Percentiles rank a stretch among this genome's conserved stretches.
Evolutionary conservation across 345 rosid genomes (phyloP).

Genomic region (Linum usitatissimum): DNA sequence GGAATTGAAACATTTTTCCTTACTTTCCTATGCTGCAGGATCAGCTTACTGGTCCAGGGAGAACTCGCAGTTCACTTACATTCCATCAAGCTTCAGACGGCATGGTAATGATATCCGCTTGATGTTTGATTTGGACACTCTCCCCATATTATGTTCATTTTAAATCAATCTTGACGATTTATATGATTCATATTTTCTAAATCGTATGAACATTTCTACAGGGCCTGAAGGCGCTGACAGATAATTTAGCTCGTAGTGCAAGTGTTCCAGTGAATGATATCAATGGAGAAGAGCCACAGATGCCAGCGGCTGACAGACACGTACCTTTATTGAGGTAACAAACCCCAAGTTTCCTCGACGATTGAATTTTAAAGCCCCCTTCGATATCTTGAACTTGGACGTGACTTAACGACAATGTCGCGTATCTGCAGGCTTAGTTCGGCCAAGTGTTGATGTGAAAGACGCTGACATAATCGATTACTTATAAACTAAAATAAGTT

Average conservation of each 20-base stretch:
- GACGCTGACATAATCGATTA: slow-evolving; percentile 6
- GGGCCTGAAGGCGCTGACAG: slow-evolving; percentile 52
- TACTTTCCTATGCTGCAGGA: slow-evolving; percentile 37
- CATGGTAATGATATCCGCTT: slow-evolving; percentile 28
- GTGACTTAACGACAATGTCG: background rate
- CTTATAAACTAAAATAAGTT: slow-evolving; percentile 1
- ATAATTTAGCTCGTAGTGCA: slow-evolving; percentile 14
- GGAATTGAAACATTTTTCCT: background rate
- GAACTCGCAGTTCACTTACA: slow-evolving; percentile 35
- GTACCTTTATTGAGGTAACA: background rate
- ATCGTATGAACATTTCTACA: slow-evolving; percentile 10
- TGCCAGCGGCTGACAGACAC: slow-evolving; percentile 2
- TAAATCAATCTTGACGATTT: background rate
- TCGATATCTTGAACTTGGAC: background rate
- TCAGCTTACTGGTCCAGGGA: slow-evolving; percentile 46
- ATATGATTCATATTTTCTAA: background rate
- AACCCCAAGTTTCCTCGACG: slow-evolving; percentile 29
- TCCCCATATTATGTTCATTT: background rate
- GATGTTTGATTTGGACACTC: background rate
- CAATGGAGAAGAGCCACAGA: slow-evolving; percentile 10
- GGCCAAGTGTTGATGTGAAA: slow-evolving; percentile 19
- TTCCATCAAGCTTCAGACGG: slow-evolving; percentile 29
- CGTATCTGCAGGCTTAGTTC: slow-evolving; percentile 24
- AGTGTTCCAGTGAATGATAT: slow-evolving; percentile 19
- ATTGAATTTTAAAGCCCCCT: slow-evolving; percentile 13